Evolutionary conservation across 78 protist species (phyloP), one percentile per base, ranked within the genome.

Genomic region (Monocercomonoides exilis): DNA sequence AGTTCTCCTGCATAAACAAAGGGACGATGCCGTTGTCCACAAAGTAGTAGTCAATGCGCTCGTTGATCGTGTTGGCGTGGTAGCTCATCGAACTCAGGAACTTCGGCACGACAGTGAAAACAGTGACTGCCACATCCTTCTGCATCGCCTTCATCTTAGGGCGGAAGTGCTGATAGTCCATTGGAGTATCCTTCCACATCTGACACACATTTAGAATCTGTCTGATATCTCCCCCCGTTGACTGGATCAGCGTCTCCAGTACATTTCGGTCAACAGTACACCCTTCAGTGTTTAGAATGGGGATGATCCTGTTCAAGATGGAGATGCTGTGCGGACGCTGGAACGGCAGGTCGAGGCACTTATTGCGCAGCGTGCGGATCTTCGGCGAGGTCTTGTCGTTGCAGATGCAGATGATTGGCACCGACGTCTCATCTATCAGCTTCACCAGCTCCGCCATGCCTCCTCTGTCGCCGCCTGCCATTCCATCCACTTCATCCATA

Each of bases 401-500:
- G 89, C 97, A 95, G 42, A 96, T 94, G 92, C 98, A 97, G 64
- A 97, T 92, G 84, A 98, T 91, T 32, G 99, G 99, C 6, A 96
- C 85, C 45, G 82, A 84, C 33, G 92, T 64, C 77, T 3, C 41
- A 81, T 93, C 88, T 80, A 91, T 88, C 42, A 87, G 1, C 45
- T 45, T 2, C 36, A 86, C 86, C 33, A 96, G 70, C 88, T 90
- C 96, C 0, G 88, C 80, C 35, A 95, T 46, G 44, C 99, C 99
- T 34, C 99, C 99, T 1, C 97, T 82, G 84, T 98, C 99, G 38
- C 98, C 98, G 41, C 89, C 80, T 6, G 94, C 82, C 96, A 95
- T 94, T 3, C 99, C 99, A 70, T 96, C 99, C 21, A 96, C 95
- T 86, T 98, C 99, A 86, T 98, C 99, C 96, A 98, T 92, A 77